These are phyloP conservation scores for Marasmius fiardii DNA, from an alignment of 1,284 basidiomycete genomes.

Conservation along the genomic window DNA sequence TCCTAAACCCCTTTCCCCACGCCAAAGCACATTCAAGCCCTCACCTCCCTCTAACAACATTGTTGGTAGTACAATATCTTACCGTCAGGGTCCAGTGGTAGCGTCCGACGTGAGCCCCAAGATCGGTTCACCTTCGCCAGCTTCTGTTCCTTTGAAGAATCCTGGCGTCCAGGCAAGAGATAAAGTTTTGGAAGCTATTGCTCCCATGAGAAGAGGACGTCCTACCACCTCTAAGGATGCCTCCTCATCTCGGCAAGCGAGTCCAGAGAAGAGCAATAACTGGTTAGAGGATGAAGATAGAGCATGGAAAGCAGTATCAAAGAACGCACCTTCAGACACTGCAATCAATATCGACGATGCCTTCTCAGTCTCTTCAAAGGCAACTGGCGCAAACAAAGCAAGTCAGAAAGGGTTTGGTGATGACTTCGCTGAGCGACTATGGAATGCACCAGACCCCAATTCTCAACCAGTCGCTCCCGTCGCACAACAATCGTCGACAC, in stretches of 20 bases:
- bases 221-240: constrained; percentile 39
- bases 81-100: constrained; percentile 22
- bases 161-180: constrained; percentile 66
- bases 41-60: constrained; percentile 29
- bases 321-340: constrained; percentile 19
- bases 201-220: constrained; percentile 73
- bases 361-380: constrained; percentile 37
- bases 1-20: constrained; percentile 45
- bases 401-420: constrained; percentile 39
- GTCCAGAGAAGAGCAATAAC: constrained; percentile 34
- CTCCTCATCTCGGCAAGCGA: constrained; percentile 32
- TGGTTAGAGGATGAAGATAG: constrained; percentile 49
- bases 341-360: constrained; percentile 33
- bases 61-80: constrained; percentile 39
- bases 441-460: constrained; percentile 42
- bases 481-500: constrained; percentile 21
- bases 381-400: constrained; percentile 20
- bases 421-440: constrained; percentile 57
- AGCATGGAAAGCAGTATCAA: constrained; percentile 45
- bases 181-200: constrained; percentile 71
- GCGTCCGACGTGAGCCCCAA: constrained; percentile 13
- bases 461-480: constrained; percentile 19
- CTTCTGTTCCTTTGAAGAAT: constrained; percentile 20
- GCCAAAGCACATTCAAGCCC: constrained; percentile 26
- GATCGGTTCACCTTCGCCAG: constrained; percentile 20